Base-by-base conservation (phyloP, 441 rosid genomes). In the Gossypium gossypioides region DNA sequence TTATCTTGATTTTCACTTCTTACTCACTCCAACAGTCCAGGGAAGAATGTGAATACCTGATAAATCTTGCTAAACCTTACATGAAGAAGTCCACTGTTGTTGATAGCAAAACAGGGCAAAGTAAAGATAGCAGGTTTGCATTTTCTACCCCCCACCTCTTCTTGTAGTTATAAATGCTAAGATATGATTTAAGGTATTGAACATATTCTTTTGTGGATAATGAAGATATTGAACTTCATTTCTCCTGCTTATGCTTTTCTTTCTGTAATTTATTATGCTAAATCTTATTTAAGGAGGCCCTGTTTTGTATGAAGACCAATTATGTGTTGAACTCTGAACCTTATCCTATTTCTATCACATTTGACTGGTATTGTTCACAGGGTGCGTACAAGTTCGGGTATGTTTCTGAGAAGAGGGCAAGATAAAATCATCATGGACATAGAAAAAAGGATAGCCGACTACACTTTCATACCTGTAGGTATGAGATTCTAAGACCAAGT, bases 311-410 rank as follows among this genome's bases (percentile, higher is more conserved):
- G 57, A 42, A 22, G 75, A 70, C 52, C 44, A 22, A 27, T 75
- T 32, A 72, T 32, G n/a, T 67, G 34, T 44, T 70, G 16, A 21
- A 52, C 24, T 16, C 0, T 24, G 16, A 18, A 69, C 68, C 58
- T 72, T 50, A 7, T 60, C 2, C 48, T 69, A 5, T 4, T 3
- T 25, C 32, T 62, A 64, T 67, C 67, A 66, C 60, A 15, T 25
- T 18, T 29, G 46, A 27, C 22, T 66, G 73, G 24, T 60, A 51
- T 60, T 76, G 54, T 68, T 37, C 80, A 71, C 81, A 93, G 97
- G 84, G 97, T 89, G 6, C 84, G 97, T 22, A 91, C 97, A 63
- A 93, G 98, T 81, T 89, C 97, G 50, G 97, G 97, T 55, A 90
- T 86, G 78, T 91, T 93, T 80, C 83, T 91, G 69, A 73, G 42